Conservation (phyloP, 257 asterid genomes). For the Lycium ferocissimum region DNA sequence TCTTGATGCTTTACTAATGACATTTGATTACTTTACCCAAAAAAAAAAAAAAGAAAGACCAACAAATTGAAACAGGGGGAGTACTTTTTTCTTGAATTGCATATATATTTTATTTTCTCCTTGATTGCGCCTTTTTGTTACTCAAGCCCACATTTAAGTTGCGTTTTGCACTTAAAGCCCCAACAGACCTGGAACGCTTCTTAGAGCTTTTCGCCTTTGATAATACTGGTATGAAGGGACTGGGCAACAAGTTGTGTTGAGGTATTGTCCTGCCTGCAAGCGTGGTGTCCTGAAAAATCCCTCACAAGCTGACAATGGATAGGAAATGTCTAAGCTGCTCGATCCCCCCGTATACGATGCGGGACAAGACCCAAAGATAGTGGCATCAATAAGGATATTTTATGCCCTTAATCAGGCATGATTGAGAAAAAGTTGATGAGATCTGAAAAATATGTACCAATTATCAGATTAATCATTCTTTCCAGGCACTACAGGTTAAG, state of each 20-base stretch:
- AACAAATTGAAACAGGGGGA: no score
- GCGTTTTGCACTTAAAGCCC: no score
- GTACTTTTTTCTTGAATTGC: no score
- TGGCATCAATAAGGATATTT: neutral
- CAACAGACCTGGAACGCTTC: no score
- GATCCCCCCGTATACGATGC: neutral
- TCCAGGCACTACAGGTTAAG: neutral
- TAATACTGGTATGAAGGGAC: neutral
- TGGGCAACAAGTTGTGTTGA: neutral
- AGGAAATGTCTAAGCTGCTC: neutral
- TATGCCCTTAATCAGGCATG: neutral
- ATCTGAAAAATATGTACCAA: neutral
- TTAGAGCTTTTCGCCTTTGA: no score
- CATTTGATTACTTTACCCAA: no score
- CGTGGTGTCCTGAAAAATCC: neutral
- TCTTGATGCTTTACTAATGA: no score
- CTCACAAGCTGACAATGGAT: neutral
- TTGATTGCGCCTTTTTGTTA: no score
- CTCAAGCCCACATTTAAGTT: no score
- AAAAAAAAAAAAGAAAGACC: no score
- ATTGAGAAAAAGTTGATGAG: slow-evolving; percentile 7
- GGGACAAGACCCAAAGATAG: neutral
- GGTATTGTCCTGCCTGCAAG: neutral
- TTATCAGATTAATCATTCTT: neutral
- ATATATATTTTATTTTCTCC: no score